Percentiles rank a stretch among this genome's conserved stretches.
Conservation (phyloP, 805 yeast genomes). For the Priceomyces carsonii region DNA sequence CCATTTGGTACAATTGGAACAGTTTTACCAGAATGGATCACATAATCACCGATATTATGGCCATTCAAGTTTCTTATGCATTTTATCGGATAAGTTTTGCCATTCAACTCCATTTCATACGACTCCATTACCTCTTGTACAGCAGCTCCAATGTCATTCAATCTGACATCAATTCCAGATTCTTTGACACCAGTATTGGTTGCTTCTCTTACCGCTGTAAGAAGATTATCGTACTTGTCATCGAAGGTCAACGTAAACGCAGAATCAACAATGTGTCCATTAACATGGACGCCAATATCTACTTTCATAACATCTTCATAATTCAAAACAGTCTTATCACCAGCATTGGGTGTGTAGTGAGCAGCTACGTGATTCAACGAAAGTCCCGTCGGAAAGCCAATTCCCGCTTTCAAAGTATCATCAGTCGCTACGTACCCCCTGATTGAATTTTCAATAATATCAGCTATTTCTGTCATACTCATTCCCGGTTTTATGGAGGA, state of each 20-base stretch:
- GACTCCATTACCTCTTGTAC: conserved; percentile 97
- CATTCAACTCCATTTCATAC: conserved; percentile 88
- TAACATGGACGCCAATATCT: conserved; percentile 94
- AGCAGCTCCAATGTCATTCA: conserved; percentile 94
- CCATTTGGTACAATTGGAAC: conserved; percentile 95
- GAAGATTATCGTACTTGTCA: conserved; percentile 73
- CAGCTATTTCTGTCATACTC: conserved; percentile 88
- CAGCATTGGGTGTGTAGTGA: conserved; percentile 95
- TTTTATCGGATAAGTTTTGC: conserved; percentile 80
- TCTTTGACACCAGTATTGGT: conserved; percentile 91
- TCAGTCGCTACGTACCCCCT: conserved; percentile 73
- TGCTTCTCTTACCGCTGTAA: conserved; percentile 87
- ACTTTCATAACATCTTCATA: conserved; percentile 95
- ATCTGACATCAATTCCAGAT: conserved; percentile 93
- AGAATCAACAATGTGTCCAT: conserved; percentile 91
- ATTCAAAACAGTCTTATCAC: conserved; percentile 77
- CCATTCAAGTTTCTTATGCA: conserved; percentile 93
- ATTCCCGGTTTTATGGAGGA: conserved; percentile 83
- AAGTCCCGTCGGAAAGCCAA: conserved; percentile 98
- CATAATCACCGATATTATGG: conserved; percentile 82
- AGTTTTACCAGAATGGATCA: conserved; percentile 92
- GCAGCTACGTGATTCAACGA: conserved; percentile 95
- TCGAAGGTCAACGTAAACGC: conserved; percentile 93
- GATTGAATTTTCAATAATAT: conserved; percentile 81
- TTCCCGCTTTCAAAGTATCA: conserved; percentile 69